Evolutionary conservation across 257 asterid genomes (phyloP), one percentile per base, ranked within the genome.

Genomic region (Echium plantagineum): DNA sequence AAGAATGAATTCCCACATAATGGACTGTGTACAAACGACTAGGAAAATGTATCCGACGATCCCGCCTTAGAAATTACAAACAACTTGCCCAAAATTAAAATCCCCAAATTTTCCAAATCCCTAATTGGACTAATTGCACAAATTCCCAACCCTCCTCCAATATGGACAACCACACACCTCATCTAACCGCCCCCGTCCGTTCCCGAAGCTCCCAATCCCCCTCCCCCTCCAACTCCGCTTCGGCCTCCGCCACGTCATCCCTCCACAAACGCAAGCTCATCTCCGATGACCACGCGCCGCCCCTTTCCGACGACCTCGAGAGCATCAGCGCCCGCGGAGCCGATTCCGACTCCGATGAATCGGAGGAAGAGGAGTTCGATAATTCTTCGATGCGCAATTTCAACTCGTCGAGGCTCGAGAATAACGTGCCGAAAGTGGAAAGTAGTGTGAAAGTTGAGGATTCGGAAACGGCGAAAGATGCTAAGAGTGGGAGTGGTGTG

Each of bases 201-300:
- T 93, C 98, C 0, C 90, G 98, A 62, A 89, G 94, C 72, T 89
- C 96, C 22, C 97, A 86, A 32, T 86, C 99, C 8, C 85, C 94
- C 67, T 93, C 99, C 22, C 99, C 99, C 3, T 89, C 98, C 21
- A 97, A 89, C 76, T 93, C 98, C n/a, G 94, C 96, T 16, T 82
- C 98, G 55, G 97, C 98, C 63, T 88, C 98, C 58, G 98, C 94
- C 70, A 85, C 95, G 52, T 93, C 98, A 15, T 82, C 97, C 6
- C 73, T 93, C 65, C 96, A 72, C 80, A 86, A 89, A 72, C 95
- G 98, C 35, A 87, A 90, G 77, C 71, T 81, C 52, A 80, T 75
- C 24, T 72, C 94, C 55, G 96, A 87, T 0, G 96, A 90, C 74
- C 94, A 74, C 80, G 94, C 85, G 57, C 96, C 89, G 61, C 94